Evolutionary conservation across 768 basidiomycete species (phyloP).

Genomic region (Crepidotus variabilis): DNA sequence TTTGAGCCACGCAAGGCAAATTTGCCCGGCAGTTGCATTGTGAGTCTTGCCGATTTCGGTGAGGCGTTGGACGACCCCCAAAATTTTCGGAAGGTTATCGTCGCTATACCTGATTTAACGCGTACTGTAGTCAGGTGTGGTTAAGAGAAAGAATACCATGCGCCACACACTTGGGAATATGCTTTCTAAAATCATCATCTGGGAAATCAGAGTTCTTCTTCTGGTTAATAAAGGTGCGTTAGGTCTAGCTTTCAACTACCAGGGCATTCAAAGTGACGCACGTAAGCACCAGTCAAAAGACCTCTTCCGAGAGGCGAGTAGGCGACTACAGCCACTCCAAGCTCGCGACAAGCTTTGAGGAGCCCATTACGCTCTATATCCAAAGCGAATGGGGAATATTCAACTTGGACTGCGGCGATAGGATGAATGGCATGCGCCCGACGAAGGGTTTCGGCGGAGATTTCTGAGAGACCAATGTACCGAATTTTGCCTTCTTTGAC

Average conservation of each 20-base stretch:
- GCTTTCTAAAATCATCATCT: constrained; percentile 33
- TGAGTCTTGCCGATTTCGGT: constrained; percentile 33
- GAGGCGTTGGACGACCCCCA: constrained; percentile 35
- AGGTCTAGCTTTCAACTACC: no score
- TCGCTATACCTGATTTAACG: constrained; percentile 26
- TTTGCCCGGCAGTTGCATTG: constrained; percentile 40
- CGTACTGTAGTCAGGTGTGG: neutral
- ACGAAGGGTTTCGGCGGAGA: constrained; percentile 40
- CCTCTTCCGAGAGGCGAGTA: constrained; percentile 54
- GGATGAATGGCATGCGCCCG: constrained; percentile 49
- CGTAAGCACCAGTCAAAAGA: constrained; percentile 40
- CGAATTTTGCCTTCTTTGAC: no score
- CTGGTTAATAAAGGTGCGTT: no score
- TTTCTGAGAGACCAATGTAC: constrained; percentile 53
- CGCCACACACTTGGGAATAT: constrained; percentile 30
- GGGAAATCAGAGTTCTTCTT: constrained; percentile 37
- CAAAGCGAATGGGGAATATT: constrained; percentile 43
- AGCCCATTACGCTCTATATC: constrained; percentile 43
- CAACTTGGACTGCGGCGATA: constrained; percentile 22
- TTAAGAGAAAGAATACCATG: neutral
- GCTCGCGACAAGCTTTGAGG: constrained; percentile 40
- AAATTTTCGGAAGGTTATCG: constrained; percentile 44
- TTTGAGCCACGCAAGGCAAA: constrained; percentile 46
- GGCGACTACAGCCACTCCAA: constrained; percentile 46
- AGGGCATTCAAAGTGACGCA: neutral